Conservation (phyloP, 106 monocot genomes). For the Xerophyta viscosa region DNA sequence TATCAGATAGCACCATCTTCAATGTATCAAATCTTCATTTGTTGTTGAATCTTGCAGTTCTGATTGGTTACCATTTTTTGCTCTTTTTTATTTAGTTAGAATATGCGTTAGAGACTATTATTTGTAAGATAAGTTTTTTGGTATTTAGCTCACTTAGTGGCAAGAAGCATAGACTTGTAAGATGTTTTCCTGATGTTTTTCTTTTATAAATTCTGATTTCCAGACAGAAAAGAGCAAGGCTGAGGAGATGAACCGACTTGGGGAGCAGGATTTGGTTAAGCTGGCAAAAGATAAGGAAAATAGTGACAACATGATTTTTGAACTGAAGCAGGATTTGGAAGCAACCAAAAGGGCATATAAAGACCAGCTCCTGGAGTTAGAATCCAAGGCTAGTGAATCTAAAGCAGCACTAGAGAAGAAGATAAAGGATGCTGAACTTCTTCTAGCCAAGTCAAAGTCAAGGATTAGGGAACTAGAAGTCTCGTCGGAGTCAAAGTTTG, state of each 20-base stretch:
- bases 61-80: too few relatives aligned
- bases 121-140: too few relatives aligned
- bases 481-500: slow-evolving; percentile 40
- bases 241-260: slow-evolving; percentile 59
- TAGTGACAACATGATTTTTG: slow-evolving; percentile 42
- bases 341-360: slow-evolving; percentile 41
- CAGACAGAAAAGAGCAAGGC: slow-evolving; percentile 55
- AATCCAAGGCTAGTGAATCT: slow-evolving; percentile 27
- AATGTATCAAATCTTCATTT: too few relatives aligned
- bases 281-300: slow-evolving; percentile 70
- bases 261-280: slow-evolving; percentile 49
- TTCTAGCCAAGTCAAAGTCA: slow-evolving; percentile 48
- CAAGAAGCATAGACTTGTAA: too few relatives aligned
- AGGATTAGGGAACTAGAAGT: slow-evolving; percentile 49
- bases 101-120: too few relatives aligned
- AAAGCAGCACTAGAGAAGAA: slow-evolving; percentile 13
- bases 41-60: too few relatives aligned
- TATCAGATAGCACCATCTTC: too few relatives aligned
- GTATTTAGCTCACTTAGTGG: too few relatives aligned
- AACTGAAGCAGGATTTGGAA: slow-evolving; percentile 56
- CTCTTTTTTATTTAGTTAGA: too few relatives aligned
- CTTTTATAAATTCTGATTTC: neutral
- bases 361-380: slow-evolving; percentile 29
- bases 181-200: neutral
- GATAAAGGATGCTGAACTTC: slow-evolving; percentile 35